Evolutionary conservation across 2,329 filamentous ascomycete species (phyloP), one percentile per base, ranked within the genome.

Genomic region (Boeremia lycopersici): DNA sequence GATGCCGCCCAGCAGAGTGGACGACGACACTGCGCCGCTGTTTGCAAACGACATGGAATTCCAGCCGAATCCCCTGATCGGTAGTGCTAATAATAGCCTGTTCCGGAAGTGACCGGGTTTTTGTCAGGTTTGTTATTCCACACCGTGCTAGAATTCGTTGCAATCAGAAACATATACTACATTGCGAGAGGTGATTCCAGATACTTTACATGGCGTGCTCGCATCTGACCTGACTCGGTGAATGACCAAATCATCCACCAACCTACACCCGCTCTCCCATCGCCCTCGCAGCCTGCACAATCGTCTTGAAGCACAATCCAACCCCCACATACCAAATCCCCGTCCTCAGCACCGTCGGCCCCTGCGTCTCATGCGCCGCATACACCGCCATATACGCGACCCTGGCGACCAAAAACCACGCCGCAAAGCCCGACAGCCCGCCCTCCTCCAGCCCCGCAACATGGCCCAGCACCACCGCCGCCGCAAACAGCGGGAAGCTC

Each of bases 31-130:
- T 13, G 61, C 67, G 28, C 71, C 72, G 11, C 64, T 79, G 4
- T 62, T 66, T 47, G 59, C 60, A 2, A 73, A 75, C 26, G 76
- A 78, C 28, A 78, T 76, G 46, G 80, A 82, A 61, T 72, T 76
- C 56, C 79, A 82, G 62, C 78, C 79, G 3, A 81, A 78, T 58
- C 80, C 79, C 1, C 75, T 81, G 52, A 77, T 72, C 56, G 77
- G 60, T 34, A 65, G 58, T 39, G 28, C 43, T 33, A 66, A 42
- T 33, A 66, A 42, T 23, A 67, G 41, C 44, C 38, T 69, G 23
- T 67, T 70, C 30, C 57, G 54, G 34, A 66, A 62, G 48, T 30
- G 8, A 28, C 15, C 17, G 10, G 12, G 19, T 6, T 6, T 6
- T 6, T 31, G 6, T 31, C 9, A 13, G 13, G 30, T 23, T 23